Percentiles rank a stretch among this genome's conserved stretches.
Conservation (phyloP, 495 filamentous ascomycete genomes). For the Talaromyces trachyspermus region DNA sequence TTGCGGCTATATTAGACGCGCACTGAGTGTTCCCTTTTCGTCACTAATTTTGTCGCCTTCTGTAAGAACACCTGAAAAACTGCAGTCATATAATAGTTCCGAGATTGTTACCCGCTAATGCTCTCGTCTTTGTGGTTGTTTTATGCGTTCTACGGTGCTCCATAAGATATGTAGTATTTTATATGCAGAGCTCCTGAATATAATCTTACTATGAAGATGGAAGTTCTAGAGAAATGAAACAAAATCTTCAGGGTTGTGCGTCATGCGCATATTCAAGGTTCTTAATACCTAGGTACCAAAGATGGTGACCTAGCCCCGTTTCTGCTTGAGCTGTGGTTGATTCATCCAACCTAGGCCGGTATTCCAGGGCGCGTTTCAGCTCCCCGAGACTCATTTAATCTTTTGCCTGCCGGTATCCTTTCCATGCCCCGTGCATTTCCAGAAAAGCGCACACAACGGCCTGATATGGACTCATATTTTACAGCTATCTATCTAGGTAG, state of each 20-base stretch:
- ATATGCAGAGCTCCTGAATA: constrained; percentile 1
- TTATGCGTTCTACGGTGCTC: background rate
- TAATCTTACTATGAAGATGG: background rate
- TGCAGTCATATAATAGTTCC: background rate
- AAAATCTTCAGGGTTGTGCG: background rate
- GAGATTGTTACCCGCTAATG: background rate
- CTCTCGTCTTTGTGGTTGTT: constrained; percentile 1
- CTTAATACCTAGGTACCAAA: background rate
- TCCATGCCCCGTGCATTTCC: background rate
- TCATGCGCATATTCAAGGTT: background rate
- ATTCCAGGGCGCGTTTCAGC: background rate
- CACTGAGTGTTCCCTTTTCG: background rate
- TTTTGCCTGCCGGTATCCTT: background rate
- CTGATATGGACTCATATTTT: background rate
- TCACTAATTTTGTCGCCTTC: background rate
- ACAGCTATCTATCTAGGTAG: no score
- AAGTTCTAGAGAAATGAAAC: background rate
- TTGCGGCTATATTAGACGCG: background rate
- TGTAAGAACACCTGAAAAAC: background rate
- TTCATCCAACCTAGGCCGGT: background rate
- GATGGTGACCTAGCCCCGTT: constrained; percentile 3
- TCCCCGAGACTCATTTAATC: background rate
- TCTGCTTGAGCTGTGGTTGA: constrained; percentile 1
- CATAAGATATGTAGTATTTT: background rate
- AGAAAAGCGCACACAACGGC: background rate